Evolutionary conservation across 2,329 filamentous ascomycete genomes (phyloP).

Genomic region (Triangularia verruculosa): DNA sequence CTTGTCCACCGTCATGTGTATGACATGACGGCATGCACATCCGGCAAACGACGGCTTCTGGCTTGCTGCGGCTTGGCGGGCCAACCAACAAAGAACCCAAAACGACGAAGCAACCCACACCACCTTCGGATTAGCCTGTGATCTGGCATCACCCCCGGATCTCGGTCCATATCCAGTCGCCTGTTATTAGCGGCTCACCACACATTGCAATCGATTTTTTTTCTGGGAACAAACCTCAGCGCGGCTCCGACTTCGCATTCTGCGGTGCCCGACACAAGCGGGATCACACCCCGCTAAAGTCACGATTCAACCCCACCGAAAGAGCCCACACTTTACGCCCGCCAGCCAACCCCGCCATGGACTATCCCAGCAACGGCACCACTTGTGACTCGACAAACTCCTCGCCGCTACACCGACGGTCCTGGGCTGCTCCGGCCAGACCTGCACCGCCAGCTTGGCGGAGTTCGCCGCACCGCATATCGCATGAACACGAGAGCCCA

Average conservation of each 20-base stretch:
- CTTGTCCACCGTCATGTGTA: conserved; percentile 10
- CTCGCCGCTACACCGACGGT: not conserved
- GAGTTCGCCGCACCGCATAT: not conserved
- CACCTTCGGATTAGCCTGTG: not conserved
- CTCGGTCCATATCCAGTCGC: not conserved
- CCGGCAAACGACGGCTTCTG: not conserved
- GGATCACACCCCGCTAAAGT: not conserved
- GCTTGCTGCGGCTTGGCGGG: conserved; percentile 3
- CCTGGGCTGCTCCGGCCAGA: not conserved
- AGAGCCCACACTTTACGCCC: conserved; percentile 3
- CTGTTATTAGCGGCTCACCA: not conserved
- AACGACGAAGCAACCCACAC: conserved; percentile 1
- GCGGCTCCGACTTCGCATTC: conserved; percentile 12
- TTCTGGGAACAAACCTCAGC: not conserved
- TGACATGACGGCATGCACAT: not conserved
- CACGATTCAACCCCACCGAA: not conserved
- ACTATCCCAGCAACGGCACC: conserved; percentile 10
- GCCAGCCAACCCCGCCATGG: conserved; percentile 1
- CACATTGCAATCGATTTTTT: not conserved
- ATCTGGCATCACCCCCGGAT: not conserved
- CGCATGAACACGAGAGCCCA: not conserved
- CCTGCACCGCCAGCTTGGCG: conserved; percentile 1
- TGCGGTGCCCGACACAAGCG: not conserved
- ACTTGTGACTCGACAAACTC: conserved; percentile 2
- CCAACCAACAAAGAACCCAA: conserved; percentile 1